Percentiles rank a stretch among this genome's conserved stretches.
phyloP scores from a whole-genome alignment of 441 rosid species.

The Corymbia citriodora region DNA sequence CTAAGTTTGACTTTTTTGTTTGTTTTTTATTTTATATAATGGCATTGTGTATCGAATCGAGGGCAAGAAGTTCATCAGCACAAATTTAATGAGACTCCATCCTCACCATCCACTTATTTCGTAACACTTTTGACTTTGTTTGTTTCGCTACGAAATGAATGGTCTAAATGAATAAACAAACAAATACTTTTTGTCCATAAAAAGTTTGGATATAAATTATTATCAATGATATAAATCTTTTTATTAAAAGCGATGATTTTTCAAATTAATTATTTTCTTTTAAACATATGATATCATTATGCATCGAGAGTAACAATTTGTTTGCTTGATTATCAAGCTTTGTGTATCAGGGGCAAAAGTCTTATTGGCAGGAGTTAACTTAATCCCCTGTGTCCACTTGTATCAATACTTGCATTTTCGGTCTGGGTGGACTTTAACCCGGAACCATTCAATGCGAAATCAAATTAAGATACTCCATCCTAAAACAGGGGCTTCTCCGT shows the following conservation, averaged over 20 bases:
- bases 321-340: background rate
- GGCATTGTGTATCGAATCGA: background rate
- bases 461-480: background rate
- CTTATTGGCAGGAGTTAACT: background rate
- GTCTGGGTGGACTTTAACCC: background rate
- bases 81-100: background rate
- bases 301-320: accelerated
- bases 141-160: background rate
- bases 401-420: background rate
- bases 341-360: background rate
- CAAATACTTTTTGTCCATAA: too few species aligned
- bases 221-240: too few species aligned
- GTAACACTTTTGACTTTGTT: background rate
- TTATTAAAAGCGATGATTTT: too few species aligned
- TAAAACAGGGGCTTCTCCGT: background rate
- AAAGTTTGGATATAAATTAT: too few species aligned
- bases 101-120: background rate
- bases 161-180: too few species aligned
- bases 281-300: too few species aligned
- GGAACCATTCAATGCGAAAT: background rate
- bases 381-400: background rate
- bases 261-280: too few species aligned
- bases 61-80: background rate
- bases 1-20: background rate
- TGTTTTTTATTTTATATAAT: background rate